These are phyloP conservation scores for Cucumis cinereus DNA, from an alignment of 306 rosid genomes.

Conservation along the genomic window DNA sequence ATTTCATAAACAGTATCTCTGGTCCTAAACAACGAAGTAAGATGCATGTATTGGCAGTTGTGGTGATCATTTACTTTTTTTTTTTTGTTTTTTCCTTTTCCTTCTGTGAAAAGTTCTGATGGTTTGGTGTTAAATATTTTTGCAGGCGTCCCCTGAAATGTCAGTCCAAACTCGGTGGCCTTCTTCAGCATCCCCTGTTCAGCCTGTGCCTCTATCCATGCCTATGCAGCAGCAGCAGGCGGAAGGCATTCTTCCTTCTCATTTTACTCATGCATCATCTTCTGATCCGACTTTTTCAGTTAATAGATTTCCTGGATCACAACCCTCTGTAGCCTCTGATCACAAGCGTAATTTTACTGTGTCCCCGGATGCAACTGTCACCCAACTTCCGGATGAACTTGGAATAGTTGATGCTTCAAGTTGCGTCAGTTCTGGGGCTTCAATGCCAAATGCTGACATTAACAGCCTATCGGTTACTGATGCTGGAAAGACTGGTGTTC, in stretches of 20 bases:
- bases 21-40: no score
- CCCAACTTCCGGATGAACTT: constrained; percentile 69
- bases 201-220: constrained; percentile 59
- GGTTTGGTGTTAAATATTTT: constrained; percentile 9
- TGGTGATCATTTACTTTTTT: no score
- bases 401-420: constrained; percentile 49
- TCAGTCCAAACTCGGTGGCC: constrained; percentile 80
- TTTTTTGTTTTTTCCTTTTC: neutral
- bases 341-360: constrained; percentile 41
- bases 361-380: constrained; percentile 37
- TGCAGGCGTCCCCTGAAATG: constrained; percentile 77
- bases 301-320: constrained; percentile 44
- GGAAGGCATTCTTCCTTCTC: constrained; percentile 43
- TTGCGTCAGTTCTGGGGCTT: constrained; percentile 29
- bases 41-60: no score
- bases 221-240: constrained; percentile 55
- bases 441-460: constrained; percentile 18
- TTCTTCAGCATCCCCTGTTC: constrained; percentile 46
- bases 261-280: constrained; percentile 42
- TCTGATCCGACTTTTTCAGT: constrained; percentile 40
- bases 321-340: constrained; percentile 40
- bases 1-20: neutral
- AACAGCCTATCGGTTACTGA: constrained; percentile 31
- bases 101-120: constrained; percentile 6
- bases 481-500: constrained; percentile 34